Conservation (phyloP, 2,329 filamentous ascomycete genomes). For the Fusarium bulbicola region DNA sequence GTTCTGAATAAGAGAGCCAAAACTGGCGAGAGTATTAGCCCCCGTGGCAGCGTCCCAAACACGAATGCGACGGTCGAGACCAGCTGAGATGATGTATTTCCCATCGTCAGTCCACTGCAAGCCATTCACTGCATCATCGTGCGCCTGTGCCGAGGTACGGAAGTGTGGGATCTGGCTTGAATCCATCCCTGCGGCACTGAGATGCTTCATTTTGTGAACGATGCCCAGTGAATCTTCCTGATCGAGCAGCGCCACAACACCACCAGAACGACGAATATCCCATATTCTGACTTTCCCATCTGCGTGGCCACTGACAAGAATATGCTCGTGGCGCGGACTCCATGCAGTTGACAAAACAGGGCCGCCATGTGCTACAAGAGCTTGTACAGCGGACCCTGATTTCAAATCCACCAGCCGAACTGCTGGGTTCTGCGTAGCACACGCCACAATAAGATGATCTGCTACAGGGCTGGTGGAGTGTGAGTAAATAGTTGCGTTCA, state of each 20-base stretch:
- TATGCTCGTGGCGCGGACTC: constrained; percentile 82
- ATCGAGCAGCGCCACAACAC: constrained; percentile 80
- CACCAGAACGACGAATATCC: constrained; percentile 84
- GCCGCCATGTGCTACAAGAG: constrained; percentile 73
- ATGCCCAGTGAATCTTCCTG: constrained; percentile 84
- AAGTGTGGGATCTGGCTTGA: constrained; percentile 49
- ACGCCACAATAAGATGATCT: constrained; percentile 81
- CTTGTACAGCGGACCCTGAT: constrained; percentile 77
- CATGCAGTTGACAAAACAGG: constrained; percentile 77
- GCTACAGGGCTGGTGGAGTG: constrained; percentile 81
- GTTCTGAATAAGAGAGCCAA: constrained; percentile 85
- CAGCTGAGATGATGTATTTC: constrained; percentile 77
- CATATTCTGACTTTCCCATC: constrained; percentile 87
- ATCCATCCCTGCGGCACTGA: constrained; percentile 44
- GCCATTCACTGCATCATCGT: constrained; percentile 84
- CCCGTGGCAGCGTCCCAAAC: constrained; percentile 87
- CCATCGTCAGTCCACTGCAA: constrained; percentile 87
- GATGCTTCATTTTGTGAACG: constrained; percentile 51
- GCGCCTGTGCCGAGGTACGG: constrained; percentile 69
- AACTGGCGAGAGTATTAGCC: constrained; percentile 87
- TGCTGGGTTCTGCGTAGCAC: constrained; percentile 84
- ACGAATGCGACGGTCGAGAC: constrained; percentile 83
- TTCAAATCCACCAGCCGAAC: constrained; percentile 88
- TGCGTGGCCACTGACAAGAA: constrained; percentile 84
- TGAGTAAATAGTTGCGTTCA: constrained; percentile 75